Conservation (phyloP, 768 basidiomycete species). For the Rhizopogon roseolus region DNA sequence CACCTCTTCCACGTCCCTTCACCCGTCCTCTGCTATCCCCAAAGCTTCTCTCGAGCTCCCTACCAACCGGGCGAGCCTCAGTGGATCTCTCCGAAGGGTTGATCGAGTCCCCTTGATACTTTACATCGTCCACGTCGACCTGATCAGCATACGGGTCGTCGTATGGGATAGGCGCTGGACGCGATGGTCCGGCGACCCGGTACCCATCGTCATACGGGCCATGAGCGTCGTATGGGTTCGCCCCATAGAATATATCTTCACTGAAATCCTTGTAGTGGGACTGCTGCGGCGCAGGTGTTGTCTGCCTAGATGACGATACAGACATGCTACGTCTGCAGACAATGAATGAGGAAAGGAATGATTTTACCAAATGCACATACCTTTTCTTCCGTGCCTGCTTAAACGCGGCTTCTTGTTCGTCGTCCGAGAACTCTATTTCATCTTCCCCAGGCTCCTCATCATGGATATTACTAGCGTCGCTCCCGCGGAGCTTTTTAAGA, state of each 20-base stretch:
- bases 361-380: slow-evolving; percentile 30
- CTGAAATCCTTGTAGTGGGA: slow-evolving; percentile 48
- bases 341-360: slow-evolving; percentile 3
- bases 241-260: slow-evolving; percentile 39
- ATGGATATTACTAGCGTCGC: slow-evolving; percentile 90
- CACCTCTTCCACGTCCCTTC: slow-evolving; percentile 30
- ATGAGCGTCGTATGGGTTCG: slow-evolving; percentile 62
- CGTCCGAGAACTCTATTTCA: slow-evolving; percentile 93
- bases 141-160: slow-evolving; percentile 72
- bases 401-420: slow-evolving; percentile 81
- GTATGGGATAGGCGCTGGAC: slow-evolving; percentile 69
- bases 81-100: background rate
- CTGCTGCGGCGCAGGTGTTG: slow-evolving; percentile 50
- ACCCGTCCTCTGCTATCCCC: slow-evolving; percentile 21
- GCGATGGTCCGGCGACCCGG: slow-evolving; percentile 43
- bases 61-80: background rate
- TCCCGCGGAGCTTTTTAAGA: slow-evolving; percentile 71
- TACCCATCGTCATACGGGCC: slow-evolving; percentile 69
- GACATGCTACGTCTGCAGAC: slow-evolving; percentile 47
- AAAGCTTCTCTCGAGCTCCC: background rate
- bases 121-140: slow-evolving; percentile 25
- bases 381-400: slow-evolving; percentile 56
- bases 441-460: slow-evolving; percentile 92
- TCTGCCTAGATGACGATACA: slow-evolving; percentile 47
- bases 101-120: slow-evolving; percentile 2